Evolutionary conservation across 371 early-diverging fungal species (phyloP), one percentile per base, ranked within the genome.

Genomic region (Apophysomyces variabilis): DNA sequence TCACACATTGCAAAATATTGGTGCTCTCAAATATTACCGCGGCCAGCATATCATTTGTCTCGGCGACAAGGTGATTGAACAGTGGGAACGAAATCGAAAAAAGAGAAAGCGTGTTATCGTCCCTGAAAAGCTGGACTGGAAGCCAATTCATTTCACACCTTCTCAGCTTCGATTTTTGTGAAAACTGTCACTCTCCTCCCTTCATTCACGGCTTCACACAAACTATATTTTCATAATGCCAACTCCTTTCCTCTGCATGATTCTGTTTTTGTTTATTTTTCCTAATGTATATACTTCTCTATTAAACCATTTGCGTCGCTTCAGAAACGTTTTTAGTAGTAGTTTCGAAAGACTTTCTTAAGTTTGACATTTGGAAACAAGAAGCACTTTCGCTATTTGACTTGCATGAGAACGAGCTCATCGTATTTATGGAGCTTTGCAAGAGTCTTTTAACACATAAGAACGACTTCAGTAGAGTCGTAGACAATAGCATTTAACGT

Each of bases 31-130:
- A 73, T 97, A 97, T 70, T 96, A 96, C 71, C 91, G 94, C 62
- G 97, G 97, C 36, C 93, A 94, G 73, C 95, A 93, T 75, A 90
- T 96, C 54, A 92, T 99, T 58, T 93, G 91, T 66, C 67, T 99
- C 57, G 90, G 90, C 69, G 95, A 99, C 59, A 91, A 93, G 60
- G 90, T 93, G n/a, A 75, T 97, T 35, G 91, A 93, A 72, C 83
- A 92, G 16, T 88, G 90, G 68, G 89, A 95, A 61, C 77, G 88
- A 64, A 82, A 80, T 43, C 87, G 89, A 70, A 81, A 85, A 66
- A 90, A 92, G 76, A 87, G 89, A 65, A 85, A 80, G 64, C 82
- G 92, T 3, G 77, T 74, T 46, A 94, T 99, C 60, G 94, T 95
- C 39, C 87, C 96, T 13, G 78, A 79, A 44, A 90, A 89, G 43